Conservation (phyloP, 2,329 filamentous ascomycete species). For the Magnaporthiopsis incrustans region DNA sequence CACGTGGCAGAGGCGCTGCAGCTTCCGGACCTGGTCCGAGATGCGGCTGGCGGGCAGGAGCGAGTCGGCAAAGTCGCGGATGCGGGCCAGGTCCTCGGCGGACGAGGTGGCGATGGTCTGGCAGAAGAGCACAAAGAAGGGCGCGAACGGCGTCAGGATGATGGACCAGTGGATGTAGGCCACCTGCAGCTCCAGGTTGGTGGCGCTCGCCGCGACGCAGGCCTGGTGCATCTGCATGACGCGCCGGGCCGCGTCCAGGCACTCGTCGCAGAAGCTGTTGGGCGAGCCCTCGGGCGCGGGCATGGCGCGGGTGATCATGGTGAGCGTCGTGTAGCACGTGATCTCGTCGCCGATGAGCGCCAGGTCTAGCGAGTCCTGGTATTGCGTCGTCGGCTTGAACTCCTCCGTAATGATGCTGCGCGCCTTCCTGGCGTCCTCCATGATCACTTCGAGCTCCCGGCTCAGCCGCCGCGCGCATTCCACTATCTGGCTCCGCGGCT, state of each 20-base stretch:
- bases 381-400: not conserved
- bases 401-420: conserved; percentile 62
- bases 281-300: not conserved
- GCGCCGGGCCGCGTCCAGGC: not conserved
- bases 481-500: not conserved
- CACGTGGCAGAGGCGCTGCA: conserved; percentile 3
- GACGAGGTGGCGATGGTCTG: conserved; percentile 66
- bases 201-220: not conserved
- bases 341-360: conserved; percentile 4
- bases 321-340: conserved; percentile 3
- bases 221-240: conserved; percentile 3
- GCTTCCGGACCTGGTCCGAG: not conserved
- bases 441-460: conserved; percentile 35
- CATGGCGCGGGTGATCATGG: conserved; percentile 1
- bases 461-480: not conserved
- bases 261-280: not conserved
- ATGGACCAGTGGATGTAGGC: conserved; percentile 5
- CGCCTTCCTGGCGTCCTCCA: conserved; percentile 95
- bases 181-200: conserved; percentile 1
- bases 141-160: conserved; percentile 1
- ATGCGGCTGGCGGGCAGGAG: not conserved
- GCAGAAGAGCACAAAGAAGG: conserved; percentile 4
- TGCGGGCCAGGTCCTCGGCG: conserved; percentile 64
- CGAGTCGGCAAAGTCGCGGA: conserved; percentile 40
- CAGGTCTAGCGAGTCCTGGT: not conserved